Evolutionary conservation across 805 yeast species (phyloP).

Genomic region (Nakazawaea laoshanensis): DNA sequence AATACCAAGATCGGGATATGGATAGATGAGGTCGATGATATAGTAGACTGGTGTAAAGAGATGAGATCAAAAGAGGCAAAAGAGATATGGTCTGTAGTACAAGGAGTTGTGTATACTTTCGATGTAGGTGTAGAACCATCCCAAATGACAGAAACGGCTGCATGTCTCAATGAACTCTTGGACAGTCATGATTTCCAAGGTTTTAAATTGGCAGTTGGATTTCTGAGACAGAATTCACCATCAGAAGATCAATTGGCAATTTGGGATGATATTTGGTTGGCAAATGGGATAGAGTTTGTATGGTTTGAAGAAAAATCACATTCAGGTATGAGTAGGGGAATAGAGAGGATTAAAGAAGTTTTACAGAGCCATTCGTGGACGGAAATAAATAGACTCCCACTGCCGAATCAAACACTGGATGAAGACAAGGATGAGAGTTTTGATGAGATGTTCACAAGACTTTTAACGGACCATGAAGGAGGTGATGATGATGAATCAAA

Average conservation of each 20-base stretch:
- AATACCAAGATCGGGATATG: conserved; percentile 18
- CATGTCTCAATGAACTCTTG: conserved; percentile 11
- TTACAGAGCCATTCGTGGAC: conserved; percentile 38
- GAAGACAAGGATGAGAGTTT: conserved; percentile 1
- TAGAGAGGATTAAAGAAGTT: conserved; percentile 29
- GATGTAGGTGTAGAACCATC: conserved; percentile 19
- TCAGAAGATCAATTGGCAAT: conserved; percentile 13
- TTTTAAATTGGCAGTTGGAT: conserved; percentile 27
- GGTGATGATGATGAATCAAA: conserved; percentile 4
- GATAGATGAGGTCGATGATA: conserved; percentile 21
- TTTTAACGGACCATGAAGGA: conserved; percentile 10
- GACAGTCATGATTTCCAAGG: conserved; percentile 22
- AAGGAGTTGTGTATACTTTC: conserved; percentile 36
- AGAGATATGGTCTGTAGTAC: conserved; percentile 36
- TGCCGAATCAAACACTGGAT: neutral
- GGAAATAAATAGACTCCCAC: conserved; percentile 13
- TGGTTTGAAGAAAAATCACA: conserved; percentile 9
- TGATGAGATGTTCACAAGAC: conserved; percentile 6
- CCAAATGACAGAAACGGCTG: conserved; percentile 17
- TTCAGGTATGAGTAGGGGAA: conserved; percentile 26
- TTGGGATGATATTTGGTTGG: conserved; percentile 30
- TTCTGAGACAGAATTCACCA: conserved; percentile 9
- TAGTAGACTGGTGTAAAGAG: conserved; percentile 32
- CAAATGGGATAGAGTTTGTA: conserved; percentile 32
- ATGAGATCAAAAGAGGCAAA: conserved; percentile 25